A percentile compares a stretch with the other conserved stretches of the same genome.
Evolutionary conservation across 768 basidiomycete species (phyloP).

Genomic region (Phaeotremella fagi): DNA sequence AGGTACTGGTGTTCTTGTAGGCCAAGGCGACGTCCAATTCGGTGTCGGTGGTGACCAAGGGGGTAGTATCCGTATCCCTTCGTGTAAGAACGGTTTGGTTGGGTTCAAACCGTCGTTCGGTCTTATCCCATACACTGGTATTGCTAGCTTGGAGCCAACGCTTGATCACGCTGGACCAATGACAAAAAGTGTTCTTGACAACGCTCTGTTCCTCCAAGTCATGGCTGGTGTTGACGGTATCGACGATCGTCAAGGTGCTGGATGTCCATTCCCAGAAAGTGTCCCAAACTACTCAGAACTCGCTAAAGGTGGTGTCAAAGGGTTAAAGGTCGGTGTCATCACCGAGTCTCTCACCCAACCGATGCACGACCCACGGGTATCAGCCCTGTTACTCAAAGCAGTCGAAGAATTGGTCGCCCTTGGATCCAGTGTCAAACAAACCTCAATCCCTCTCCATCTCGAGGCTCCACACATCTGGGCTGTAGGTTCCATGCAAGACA

Average conservation of each 20-base stretch:
- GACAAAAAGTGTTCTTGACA: conserved; percentile 50
- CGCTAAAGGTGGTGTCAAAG: conserved; percentile 32
- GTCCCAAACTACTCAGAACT: conserved; percentile 48
- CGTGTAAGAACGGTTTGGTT: conserved; percentile 50
- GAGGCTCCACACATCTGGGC: conserved; percentile 26
- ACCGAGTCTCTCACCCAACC: conserved; percentile 50
- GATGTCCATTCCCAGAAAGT: conserved; percentile 47
- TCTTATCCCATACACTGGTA: conserved; percentile 54
- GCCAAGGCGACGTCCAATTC: conserved; percentile 50
- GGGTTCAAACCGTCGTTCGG: conserved; percentile 53
- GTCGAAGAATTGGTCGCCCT: conserved; percentile 49
- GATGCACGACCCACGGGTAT: conserved; percentile 50
- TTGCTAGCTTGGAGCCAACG: conserved; percentile 28
- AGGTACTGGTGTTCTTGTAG: conserved; percentile 52
- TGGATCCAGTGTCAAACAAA: conserved; percentile 51
- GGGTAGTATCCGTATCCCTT: conserved; percentile 52
- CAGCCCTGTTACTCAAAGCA: conserved; percentile 47
- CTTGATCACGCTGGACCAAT: conserved; percentile 38
- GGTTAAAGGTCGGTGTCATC: conserved; percentile 51
- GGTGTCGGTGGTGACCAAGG: conserved; percentile 56
- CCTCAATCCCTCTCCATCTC: conserved; percentile 51
- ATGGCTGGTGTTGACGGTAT: conserved; percentile 54
- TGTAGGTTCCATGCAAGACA: not conserved
- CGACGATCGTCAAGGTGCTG: conserved; percentile 51
- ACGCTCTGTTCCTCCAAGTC: conserved; percentile 51